Evolutionary conservation across 371 early-diverging fungal genomes (phyloP), one percentile per base, ranked within the genome.

Genomic region (Batkoa obscura): DNA sequence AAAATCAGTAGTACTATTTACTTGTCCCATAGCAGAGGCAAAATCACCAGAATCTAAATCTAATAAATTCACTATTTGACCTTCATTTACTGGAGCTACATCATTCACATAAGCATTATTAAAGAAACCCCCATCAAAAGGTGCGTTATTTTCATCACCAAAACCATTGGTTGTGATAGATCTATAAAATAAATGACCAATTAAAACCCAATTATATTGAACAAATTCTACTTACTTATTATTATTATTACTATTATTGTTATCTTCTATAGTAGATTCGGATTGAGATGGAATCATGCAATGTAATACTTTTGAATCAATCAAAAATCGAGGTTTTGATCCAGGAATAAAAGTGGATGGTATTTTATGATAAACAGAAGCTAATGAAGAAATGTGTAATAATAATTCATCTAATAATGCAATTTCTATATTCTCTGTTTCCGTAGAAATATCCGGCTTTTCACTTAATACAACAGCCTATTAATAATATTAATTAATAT

Each of bases 331-430:
- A 10, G 43, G 17, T 50, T 63, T 63, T n/a, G 49, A 39, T 38
- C 55, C 43, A 37, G 39, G 49, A 42, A 87, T 79, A 60, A 84
- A 85, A 0, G 81, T 72, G 36, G 79, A 73, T 2, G 94, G 84
- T 30, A 92, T 84, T 63, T 90, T 91, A 65, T 94, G 91, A 65
- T 94, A 91, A 5, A 97, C 86, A 4, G 94, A 87, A 9, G 94
- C 84, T 34, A 97, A 67, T 5, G 83, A 83, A 43, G 85, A 83
- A 55, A 97, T 81, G 57, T 97, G 79, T 57, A 74, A 71, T 37
- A 95, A 68, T 47, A 97, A 70, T 54, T 92, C 90, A 45, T 94
- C 94, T 37, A 94, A 72, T 36, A 93, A 62, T 39, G 75, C 75
- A 54, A 81, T 73, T 58, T 81, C 80, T 38, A 97, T 77, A n/a